Conservation (phyloP, 2,329 filamentous ascomycete genomes). For the Thermoascus crustaceus region DNA sequence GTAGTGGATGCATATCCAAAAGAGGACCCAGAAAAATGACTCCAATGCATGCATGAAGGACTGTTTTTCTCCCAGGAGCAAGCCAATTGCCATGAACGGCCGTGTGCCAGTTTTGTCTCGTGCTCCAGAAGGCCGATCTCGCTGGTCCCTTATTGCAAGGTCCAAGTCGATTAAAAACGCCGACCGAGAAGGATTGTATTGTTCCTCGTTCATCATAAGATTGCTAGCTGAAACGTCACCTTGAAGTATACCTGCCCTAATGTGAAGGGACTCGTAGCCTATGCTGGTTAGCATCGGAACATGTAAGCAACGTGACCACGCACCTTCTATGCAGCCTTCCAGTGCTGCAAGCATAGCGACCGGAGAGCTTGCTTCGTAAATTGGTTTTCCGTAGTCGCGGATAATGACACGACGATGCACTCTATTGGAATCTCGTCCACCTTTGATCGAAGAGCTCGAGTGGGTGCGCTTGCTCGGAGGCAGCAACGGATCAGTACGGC, state of each 20-base stretch:
- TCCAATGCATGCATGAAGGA: slow-evolving; percentile 39
- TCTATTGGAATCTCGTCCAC: slow-evolving; percentile 20
- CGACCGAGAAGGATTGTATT: slow-evolving; percentile 29
- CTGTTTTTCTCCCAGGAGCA: slow-evolving; percentile 32
- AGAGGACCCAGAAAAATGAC: slow-evolving; percentile 41
- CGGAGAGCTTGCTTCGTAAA: slow-evolving; percentile 35
- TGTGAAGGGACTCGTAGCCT: slow-evolving; percentile 16
- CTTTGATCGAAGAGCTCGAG: slow-evolving; percentile 8
- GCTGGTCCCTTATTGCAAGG: slow-evolving; percentile 24
- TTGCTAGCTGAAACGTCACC: slow-evolving; percentile 41
- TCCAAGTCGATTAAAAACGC: slow-evolving; percentile 36
- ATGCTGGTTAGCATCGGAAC: not conserved
- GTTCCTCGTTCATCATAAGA: slow-evolving; percentile 41
- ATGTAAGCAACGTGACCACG: not conserved
- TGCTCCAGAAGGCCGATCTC: slow-evolving; percentile 28
- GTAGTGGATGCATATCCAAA: slow-evolving; percentile 39
- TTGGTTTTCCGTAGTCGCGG: slow-evolving; percentile 33
- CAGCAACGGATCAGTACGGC: slow-evolving; percentile 9
- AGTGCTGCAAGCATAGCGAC: slow-evolving; percentile 8
- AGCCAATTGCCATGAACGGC: slow-evolving; percentile 32
- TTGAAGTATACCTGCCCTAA: slow-evolving; percentile 31
- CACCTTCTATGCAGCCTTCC: slow-evolving; percentile 8
- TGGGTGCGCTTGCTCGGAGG: slow-evolving; percentile 13
- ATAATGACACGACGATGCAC: slow-evolving; percentile 37
- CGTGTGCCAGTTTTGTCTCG: slow-evolving; percentile 35